A percentile compares a stretch with the other conserved stretches of the same genome.
These are phyloP conservation scores for Fusarium sp. DNA, from an alignment of 2,329 filamentous ascomycete genomes.

Conservation along the genomic window DNA sequence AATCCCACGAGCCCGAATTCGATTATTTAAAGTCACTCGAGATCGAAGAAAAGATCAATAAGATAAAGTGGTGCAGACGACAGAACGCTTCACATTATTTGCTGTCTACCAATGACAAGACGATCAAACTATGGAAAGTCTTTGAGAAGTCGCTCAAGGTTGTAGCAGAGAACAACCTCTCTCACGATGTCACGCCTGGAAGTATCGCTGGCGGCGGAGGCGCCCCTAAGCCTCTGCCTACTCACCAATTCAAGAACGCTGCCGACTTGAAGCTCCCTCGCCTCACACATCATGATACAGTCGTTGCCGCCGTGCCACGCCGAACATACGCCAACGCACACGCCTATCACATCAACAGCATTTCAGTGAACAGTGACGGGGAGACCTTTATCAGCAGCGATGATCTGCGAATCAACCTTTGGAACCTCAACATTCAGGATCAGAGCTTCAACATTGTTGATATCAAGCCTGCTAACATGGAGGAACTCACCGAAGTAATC, in stretches of 20 bases:
- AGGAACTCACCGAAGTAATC: slow-evolving; percentile 98
- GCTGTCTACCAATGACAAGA: slow-evolving; percentile 99
- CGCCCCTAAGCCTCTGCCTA: slow-evolving; percentile 74
- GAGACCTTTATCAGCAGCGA: slow-evolving; percentile 99
- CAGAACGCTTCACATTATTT: slow-evolving; percentile 99
- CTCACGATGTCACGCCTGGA: slow-evolving; percentile 88
- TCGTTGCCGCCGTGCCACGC: slow-evolving; percentile 94
- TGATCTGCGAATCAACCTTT: slow-evolving; percentile 96
- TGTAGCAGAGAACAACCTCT: slow-evolving; percentile 98
- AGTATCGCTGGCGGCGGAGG: slow-evolving; percentile 81
- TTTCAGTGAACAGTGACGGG: slow-evolving; percentile 99
- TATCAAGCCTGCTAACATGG: slow-evolving; percentile 99
- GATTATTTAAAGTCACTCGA: slow-evolving; percentile 99
- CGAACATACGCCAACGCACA: slow-evolving; percentile 98
- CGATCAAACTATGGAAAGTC: slow-evolving; percentile 99
- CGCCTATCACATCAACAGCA: slow-evolving; percentile 99
- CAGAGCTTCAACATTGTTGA: slow-evolving; percentile 99
- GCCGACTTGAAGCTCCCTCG: slow-evolving; percentile 92
- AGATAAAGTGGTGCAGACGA: slow-evolving; percentile 99
- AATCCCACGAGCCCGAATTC: slow-evolving; percentile 99
- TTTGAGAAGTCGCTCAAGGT: slow-evolving; percentile 99
- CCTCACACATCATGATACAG: slow-evolving; percentile 97
- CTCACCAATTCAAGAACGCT: slow-evolving; percentile 81
- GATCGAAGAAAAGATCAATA: slow-evolving; percentile 99
- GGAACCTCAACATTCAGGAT: slow-evolving; percentile 99